Percentiles rank a stretch among this genome's conserved stretches.
Evolutionary conservation across 2,329 filamentous ascomycete species (phyloP).

Genomic region (Neofusicoccum umdonicola): DNA sequence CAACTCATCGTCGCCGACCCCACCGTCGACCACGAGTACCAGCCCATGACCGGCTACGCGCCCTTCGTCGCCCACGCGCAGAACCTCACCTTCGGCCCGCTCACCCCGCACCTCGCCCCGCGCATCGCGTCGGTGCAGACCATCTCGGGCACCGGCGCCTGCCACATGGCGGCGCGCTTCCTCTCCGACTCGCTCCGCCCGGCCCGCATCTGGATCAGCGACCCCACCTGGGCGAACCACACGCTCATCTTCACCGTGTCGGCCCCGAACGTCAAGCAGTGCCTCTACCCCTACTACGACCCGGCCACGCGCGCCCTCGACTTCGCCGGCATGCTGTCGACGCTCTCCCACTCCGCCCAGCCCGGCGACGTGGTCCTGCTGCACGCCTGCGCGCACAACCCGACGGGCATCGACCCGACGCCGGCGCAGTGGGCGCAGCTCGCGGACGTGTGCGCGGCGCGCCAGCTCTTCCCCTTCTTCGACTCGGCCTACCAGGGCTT

Average conservation of each 20-base stretch:
- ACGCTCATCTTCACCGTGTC: constrained; percentile 29
- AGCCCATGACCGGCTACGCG: constrained; percentile 24
- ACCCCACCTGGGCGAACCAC: constrained; percentile 37
- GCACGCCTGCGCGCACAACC: constrained; percentile 40
- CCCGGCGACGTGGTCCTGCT: constrained; percentile 36
- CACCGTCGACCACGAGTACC: constrained; percentile 25
- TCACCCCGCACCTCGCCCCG: not conserved
- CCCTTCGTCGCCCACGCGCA: constrained; percentile 26
- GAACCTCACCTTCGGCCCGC: constrained; percentile 27
- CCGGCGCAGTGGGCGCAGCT: constrained; percentile 35
- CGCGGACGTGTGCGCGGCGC: constrained; percentile 30
- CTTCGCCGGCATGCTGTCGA: constrained; percentile 30
- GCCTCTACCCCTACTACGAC: constrained; percentile 31
- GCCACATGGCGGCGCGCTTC: constrained; percentile 31
- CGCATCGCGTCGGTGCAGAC: constrained; percentile 34
- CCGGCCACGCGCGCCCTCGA: constrained; percentile 25
- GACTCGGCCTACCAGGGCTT: constrained; percentile 43
- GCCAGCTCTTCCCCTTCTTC: constrained; percentile 35
- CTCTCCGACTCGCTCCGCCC: constrained; percentile 24
- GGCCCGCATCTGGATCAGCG: constrained; percentile 31
- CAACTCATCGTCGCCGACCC: constrained; percentile 13
- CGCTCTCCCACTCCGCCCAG: constrained; percentile 25
- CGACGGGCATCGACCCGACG: constrained; percentile 37
- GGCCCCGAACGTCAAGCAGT: constrained; percentile 21
- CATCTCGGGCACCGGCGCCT: constrained; percentile 39